phyloP scores from a whole-genome alignment of 2,329 filamentous ascomycete genomes.

The Verticillium isaacii region DNA sequence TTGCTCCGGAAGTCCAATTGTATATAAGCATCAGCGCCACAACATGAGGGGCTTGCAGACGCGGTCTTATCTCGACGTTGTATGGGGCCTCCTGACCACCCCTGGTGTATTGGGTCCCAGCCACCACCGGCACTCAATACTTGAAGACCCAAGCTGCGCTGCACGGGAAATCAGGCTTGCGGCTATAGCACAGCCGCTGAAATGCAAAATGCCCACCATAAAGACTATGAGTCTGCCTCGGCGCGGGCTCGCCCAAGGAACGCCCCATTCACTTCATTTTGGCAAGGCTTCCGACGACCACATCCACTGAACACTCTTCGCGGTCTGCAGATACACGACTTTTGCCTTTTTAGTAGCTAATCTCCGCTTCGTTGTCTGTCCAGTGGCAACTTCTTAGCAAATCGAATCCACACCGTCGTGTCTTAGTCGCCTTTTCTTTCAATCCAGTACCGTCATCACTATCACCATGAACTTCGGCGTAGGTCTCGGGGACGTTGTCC shows the following conservation, averaged over 20 bases:
- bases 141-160: neutral
- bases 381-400: neutral
- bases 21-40: neutral
- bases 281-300: neutral
- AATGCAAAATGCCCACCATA: neutral
- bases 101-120: neutral
- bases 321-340: neutral
- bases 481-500: neutral
- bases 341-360: neutral
- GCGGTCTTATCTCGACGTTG: neutral
- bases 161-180: neutral
- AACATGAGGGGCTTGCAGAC: neutral
- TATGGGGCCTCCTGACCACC: neutral
- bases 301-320: neutral
- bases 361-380: neutral
- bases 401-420: neutral
- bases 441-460: neutral
- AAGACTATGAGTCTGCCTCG: neutral
- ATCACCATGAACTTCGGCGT: neutral
- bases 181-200: neutral
- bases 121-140: neutral
- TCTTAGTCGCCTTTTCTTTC: neutral
- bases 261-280: neutral
- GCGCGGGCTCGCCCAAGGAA: neutral
- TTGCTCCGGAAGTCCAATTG: neutral